Percentiles rank a stretch among this genome's conserved stretches.
Evolutionary conservation across 1,284 basidiomycete genomes (phyloP).

Genomic region (Tilletia indica): DNA sequence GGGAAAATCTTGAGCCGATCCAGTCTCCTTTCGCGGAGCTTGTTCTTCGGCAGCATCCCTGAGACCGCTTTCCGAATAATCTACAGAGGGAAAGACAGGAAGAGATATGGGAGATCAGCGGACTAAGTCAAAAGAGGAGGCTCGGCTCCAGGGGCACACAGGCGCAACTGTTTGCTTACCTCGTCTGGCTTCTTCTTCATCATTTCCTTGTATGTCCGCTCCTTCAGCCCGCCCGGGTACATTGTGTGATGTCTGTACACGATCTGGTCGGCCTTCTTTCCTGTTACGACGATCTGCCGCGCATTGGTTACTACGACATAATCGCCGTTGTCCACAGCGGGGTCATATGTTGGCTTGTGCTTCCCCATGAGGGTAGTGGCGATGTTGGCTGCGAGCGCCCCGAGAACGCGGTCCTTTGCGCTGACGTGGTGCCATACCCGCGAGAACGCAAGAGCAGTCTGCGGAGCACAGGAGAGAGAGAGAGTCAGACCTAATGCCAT

Average conservation of each 20-base stretch:
- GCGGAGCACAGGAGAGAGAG: slow-evolving; percentile 12
- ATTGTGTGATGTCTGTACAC: slow-evolving; percentile 87
- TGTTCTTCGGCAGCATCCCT: slow-evolving; percentile 56
- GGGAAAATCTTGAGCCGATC: slow-evolving; percentile 53
- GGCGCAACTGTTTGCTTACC: slow-evolving; percentile 62
- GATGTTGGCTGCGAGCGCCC: slow-evolving; percentile 88
- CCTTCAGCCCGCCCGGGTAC: slow-evolving; percentile 87
- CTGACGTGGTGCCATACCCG: slow-evolving; percentile 95
- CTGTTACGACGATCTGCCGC: slow-evolving; percentile 78
- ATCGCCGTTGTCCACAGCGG: slow-evolving; percentile 67
- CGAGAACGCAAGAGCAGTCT: slow-evolving; percentile 91
- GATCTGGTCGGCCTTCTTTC: slow-evolving; percentile 82
- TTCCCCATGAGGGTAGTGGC: slow-evolving; percentile 97
- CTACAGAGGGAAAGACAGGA: slow-evolving; percentile 12
- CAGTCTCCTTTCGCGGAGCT: slow-evolving; percentile 49
- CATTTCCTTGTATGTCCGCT: slow-evolving; percentile 50
- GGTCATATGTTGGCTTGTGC: slow-evolving; percentile 96
- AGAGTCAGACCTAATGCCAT: too few species aligned
- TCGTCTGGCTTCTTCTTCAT: slow-evolving; percentile 77
- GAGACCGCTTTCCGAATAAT: slow-evolving; percentile 53
- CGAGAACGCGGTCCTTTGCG: slow-evolving; percentile 82
- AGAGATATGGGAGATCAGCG: background rate
- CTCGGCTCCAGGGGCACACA: background rate
- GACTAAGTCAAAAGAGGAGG: background rate
- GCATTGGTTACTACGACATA: slow-evolving; percentile 96